Evolutionary conservation across 805 yeast species (phyloP).

Genomic region (Metschnikowia sp.): DNA sequence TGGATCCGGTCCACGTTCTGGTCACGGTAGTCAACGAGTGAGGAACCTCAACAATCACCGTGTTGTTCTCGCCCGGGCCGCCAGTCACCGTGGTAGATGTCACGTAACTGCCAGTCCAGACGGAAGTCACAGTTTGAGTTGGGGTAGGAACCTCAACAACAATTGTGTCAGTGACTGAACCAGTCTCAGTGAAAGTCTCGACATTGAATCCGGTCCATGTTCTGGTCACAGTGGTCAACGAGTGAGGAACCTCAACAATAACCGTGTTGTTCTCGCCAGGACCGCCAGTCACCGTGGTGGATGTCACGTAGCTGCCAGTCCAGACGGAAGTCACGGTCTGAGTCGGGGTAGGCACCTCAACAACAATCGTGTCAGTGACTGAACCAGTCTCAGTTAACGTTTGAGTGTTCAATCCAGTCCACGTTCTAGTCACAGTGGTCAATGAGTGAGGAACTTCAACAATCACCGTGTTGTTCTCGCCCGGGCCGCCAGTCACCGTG

Average conservation of each 20-base stretch:
- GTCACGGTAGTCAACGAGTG: constrained; percentile 8
- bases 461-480: no score
- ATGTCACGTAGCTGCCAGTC: constrained; percentile 4
- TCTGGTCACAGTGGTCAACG: constrained; percentile 8
- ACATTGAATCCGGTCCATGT: constrained; percentile 5
- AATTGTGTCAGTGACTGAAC: constrained; percentile 10
- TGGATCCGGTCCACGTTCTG: constrained; percentile 4
- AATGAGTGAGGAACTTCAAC: no score
- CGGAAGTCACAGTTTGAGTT: constrained; percentile 10
- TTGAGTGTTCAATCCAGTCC: constrained; percentile 10
- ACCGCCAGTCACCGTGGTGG: constrained; percentile 1
- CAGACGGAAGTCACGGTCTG: constrained; percentile 10
- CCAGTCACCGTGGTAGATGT: constrained; percentile 3
- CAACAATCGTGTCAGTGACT: constrained; percentile 8
- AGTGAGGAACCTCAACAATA: constrained; percentile 11
- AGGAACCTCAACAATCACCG: constrained; percentile 13
- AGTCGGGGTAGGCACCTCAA: constrained; percentile 8
- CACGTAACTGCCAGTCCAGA: constrained; percentile 7
- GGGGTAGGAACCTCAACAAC: constrained; percentile 6
- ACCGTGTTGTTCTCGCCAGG: constrained; percentile 9
- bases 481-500: no score
- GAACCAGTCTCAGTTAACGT: constrained; percentile 9
- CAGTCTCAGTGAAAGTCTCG: constrained; percentile 5
- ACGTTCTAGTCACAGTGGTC: constrained; percentile 5
- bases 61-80: constrained; percentile 4